Base-by-base conservation (phyloP, 192 early-diverging fungal genomes). In the Nowakowskiella sp. region DNA sequence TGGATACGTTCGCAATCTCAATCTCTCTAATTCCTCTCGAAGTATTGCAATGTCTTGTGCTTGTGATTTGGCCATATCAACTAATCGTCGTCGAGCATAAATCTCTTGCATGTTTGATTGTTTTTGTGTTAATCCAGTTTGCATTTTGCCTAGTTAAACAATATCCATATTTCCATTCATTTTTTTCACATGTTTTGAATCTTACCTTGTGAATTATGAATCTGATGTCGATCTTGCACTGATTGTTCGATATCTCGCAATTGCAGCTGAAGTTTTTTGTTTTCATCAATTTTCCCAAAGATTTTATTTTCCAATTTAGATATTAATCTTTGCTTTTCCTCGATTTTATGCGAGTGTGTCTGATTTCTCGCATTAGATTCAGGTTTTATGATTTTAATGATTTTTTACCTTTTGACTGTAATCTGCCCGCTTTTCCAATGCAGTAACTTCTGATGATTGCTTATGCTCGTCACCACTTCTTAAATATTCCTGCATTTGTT, bases 401-500 rank as follows among this genome's bases (percentile, higher is more conserved):
- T 21, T n/a, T 4, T 26, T 21, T 39, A 64, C 66, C 66, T 66
- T 73, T 54, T 68, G 66, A 26, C 63, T 61, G 47, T 76, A 62
- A 31, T 81, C 78, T 0, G 70, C 71, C 0, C 71, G 56, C 65
- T 67, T 66, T 49, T 82, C 80, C 8, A 82, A 59, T 0, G 64
- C 68, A 21, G 63, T 56, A 9, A 81, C 61, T 57, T 82, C 78
- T 7, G 70, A 44, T 1, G 66, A 34, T 49, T 74, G 75, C 53
- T 70, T 71, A 49, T 64, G 52, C 25, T 75, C 74, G 52, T 81
- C 80, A 7, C 80, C 80, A 10, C 70, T 57, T 9, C 77, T 59
- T 31, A 82, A 65, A 34, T 60, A 82, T 49, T 82, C 80, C 56
- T 82, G 80, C 74, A 82, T 82, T 34, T 74, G 62, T 51, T 82